Evolutionary conservation across 805 yeast genomes (phyloP), one percentile per base, ranked within the genome.

Genomic region (Starmerella apis): DNA sequence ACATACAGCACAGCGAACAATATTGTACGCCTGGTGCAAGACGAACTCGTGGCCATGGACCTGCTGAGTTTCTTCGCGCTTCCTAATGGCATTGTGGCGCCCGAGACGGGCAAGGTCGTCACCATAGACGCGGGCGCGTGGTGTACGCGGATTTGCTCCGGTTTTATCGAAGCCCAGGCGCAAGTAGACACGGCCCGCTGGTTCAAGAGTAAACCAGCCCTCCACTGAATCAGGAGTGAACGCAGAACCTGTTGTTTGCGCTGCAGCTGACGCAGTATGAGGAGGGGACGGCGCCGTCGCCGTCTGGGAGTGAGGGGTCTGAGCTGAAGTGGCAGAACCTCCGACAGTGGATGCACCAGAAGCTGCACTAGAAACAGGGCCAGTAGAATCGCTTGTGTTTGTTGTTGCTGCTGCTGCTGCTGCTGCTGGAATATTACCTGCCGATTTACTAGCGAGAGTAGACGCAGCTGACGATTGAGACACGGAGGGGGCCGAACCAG

Each of bases 31-130:
- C 64, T 87, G 95, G 60, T 86, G 90, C 65, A 86, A 95, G 38
- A 86, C 94, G 68, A 92, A 92, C 66, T 86, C 94, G 69, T 92
- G 99, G 16, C 99, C 99, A 64, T 86, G 94, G 60, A 86, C 92
- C 67, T 90, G 96, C 63, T 80, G 85, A 1, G 92, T 86, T 43
- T 68, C 71, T 61, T 81, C 86, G 59, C 88, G 86, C 70, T 88
- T 80, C 61, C 95, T 83, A 56, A 92, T 90, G 55, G 99, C 99
- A 70, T 96, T 97, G 64, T 90, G 96, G 73, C 99, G 94, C 30
- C 86, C 90, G 48, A 83, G 72, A 0, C 86, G 86, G 3, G 63
- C 55, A 36, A 52, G 49, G 27, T 54, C 49, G 24, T 41, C 41
- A 18, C 53, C 58, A 46, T 43, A 44, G n/a, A 53, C 48, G 14